phyloP scores from a whole-genome alignment of 2,329 filamentous ascomycete genomes.

The Alternaria postmessia region DNA sequence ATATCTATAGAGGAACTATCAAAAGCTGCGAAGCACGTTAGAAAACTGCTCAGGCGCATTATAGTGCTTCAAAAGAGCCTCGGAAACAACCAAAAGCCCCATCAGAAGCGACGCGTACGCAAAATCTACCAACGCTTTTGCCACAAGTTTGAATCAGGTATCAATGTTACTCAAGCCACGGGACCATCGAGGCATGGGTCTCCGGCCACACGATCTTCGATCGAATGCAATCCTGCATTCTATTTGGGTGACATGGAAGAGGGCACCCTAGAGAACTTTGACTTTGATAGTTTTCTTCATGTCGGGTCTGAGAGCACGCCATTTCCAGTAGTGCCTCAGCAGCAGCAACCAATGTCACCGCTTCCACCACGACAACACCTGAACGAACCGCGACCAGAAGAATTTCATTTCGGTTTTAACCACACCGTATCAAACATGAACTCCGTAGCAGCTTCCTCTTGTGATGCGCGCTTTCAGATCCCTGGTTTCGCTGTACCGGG shows the following conservation, averaged over 20 bases:
- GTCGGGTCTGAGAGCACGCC: neutral
- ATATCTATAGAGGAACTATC: slow-evolving; percentile 32
- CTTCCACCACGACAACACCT: neutral
- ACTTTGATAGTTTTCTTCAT: neutral
- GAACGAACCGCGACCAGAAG: neutral
- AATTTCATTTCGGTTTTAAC: accelerated
- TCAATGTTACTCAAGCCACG: slow-evolving; percentile 2
- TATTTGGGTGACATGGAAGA: neutral
- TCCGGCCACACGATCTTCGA: neutral
- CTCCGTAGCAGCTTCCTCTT: too few species aligned
- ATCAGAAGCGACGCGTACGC: slow-evolving; percentile 22
- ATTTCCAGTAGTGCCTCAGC: neutral
- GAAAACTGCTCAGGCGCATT: slow-evolving; percentile 31
- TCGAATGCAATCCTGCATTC: accelerated
- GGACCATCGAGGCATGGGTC: neutral
- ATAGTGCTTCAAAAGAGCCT: slow-evolving; percentile 26
- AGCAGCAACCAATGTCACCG: too few species aligned
- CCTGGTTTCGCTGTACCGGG: slow-evolving; percentile 69
- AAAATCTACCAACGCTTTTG: slow-evolving; percentile 39
- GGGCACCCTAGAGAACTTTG: neutral
- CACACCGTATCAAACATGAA: too few species aligned
- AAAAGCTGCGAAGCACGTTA: slow-evolving; percentile 33
- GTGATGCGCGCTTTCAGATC: slow-evolving; percentile 69
- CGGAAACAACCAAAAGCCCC: slow-evolving; percentile 2
- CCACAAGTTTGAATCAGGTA: slow-evolving; percentile 28